phyloP scores from a whole-genome alignment of 2,329 filamentous ascomycete genomes.

The Dryadomyces quercus-mongolicae region DNA sequence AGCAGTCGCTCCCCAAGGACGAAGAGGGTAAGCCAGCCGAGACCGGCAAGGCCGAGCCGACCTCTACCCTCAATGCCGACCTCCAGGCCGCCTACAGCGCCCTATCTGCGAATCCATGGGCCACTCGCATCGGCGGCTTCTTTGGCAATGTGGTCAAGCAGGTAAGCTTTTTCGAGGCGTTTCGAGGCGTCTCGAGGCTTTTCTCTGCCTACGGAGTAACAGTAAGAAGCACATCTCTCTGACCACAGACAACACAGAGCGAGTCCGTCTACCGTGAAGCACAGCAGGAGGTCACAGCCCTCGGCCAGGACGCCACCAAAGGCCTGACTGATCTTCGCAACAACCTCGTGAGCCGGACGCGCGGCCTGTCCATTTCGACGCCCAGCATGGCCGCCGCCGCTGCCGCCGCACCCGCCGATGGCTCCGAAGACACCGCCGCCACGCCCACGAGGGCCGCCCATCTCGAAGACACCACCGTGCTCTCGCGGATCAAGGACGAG shows the following conservation, averaged over 20 bases:
- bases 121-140: conserved; percentile 74
- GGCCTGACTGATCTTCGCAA: conserved; percentile 61
- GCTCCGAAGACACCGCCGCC: conserved; percentile 18
- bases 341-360: conserved; percentile 59
- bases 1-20: conserved; percentile 58
- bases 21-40: conserved; percentile 28
- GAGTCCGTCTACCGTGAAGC: conserved; percentile 75
- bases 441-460: background rate
- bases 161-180: conserved; percentile 34
- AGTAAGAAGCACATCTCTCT: no score
- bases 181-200: no score
- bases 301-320: conserved; percentile 70
- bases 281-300: conserved; percentile 69
- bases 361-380: conserved; percentile 55
- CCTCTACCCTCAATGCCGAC: conserved; percentile 64
- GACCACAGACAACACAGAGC: conserved; percentile 43
- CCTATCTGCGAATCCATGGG: conserved; percentile 86
- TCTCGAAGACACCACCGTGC: conserved; percentile 41
- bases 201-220: no score
- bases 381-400: conserved; percentile 12
- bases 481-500: conserved; percentile 64
- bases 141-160: conserved; percentile 90
- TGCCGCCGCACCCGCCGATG: conserved; percentile 15
- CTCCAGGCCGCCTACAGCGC: conserved; percentile 93
- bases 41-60: conserved; percentile 25